These are phyloP conservation scores for Mycena vulgaris DNA, from an alignment of 768 basidiomycete species.

Conservation along the genomic window DNA sequence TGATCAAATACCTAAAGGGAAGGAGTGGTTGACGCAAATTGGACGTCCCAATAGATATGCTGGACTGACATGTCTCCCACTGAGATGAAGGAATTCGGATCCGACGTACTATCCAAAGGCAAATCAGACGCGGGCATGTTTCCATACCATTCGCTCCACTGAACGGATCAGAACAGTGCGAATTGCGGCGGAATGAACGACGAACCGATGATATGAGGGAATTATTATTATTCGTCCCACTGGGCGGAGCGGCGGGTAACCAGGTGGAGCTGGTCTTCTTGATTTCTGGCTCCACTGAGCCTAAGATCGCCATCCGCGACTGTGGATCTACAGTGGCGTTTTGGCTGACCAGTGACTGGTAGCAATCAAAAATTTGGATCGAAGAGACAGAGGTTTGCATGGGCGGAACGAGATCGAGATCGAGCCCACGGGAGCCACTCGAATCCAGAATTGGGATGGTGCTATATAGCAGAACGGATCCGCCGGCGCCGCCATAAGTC, in stretches of 20 bases:
- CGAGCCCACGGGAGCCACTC: neutral
- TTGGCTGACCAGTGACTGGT: neutral
- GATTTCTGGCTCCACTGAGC: neutral
- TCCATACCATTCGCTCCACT: conserved; percentile 1
- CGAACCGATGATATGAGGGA: neutral
- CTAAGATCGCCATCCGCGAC: no score
- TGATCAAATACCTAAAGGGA: neutral
- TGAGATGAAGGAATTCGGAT: neutral
- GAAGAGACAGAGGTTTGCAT: neutral
- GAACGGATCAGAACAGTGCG: neutral
- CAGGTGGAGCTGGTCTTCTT: neutral
- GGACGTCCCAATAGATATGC: neutral
- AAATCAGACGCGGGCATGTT: neutral
- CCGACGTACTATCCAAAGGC: neutral
- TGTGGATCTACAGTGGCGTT: neutral
- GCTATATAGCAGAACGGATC: neutral
- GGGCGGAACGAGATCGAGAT: neutral
- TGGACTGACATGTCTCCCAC: neutral
- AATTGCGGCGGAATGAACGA: neutral
- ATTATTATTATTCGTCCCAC: neutral
- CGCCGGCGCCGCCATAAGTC: neutral
- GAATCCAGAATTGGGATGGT: conserved; percentile 1
- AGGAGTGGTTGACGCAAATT: no score
- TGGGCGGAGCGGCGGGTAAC: neutral
- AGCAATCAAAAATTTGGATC: neutral